Base-by-base conservation (phyloP, 208 protist genomes). In the Acanthamoeba divionensis region DNA sequence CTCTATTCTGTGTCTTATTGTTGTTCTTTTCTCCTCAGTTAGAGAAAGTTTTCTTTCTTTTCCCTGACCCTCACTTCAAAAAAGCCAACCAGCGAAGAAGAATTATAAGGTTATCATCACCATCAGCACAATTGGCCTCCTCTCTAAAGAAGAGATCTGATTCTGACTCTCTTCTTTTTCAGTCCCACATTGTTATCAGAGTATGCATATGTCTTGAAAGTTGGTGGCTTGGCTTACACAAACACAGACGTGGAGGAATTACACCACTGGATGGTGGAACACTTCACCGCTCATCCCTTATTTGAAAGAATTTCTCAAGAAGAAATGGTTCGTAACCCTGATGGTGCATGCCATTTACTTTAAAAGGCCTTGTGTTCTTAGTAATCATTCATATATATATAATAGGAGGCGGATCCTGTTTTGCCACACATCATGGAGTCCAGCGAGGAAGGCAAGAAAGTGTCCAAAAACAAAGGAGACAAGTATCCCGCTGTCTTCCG, bases 1-100 rank as follows among this genome's bases (percentile, higher is more conserved):
- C 29, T 67, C 8, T 65, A 18, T 1, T 31, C 12, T 71, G 63
- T 71, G 1, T 29, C n/a, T 62, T 62, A 62, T 12, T 13, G 48
- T 48, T 0, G 21, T 15, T 90, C 2, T 10, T 89, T 6, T 36
- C 21, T 75, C 5, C 48, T 44, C 80, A 98, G 95, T 92, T 99
- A 24, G 91, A 93, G 38, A 97, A 97, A 44, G 94, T 99, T 13
- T 99, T 99, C 86, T 99, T 99, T 86, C 97, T 98, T 89, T 99
- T 99, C 91, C 98, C 98, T 2, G 98, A 99, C 89, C 98, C 98
- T 26, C 98, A 99, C 90, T 99, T 98, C 94, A 99, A 99, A 92
- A 96, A 97, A 41, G 97, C 98, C 69, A 99, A 99, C 89, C 96
- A 98, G 48, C 96, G 98, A 8, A 96, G 98, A 48, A 96, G 98